These are phyloP conservation scores for Diversispora eburnea DNA, from an alignment of 192 early-diverging fungal species.

Conservation along the genomic window DNA sequence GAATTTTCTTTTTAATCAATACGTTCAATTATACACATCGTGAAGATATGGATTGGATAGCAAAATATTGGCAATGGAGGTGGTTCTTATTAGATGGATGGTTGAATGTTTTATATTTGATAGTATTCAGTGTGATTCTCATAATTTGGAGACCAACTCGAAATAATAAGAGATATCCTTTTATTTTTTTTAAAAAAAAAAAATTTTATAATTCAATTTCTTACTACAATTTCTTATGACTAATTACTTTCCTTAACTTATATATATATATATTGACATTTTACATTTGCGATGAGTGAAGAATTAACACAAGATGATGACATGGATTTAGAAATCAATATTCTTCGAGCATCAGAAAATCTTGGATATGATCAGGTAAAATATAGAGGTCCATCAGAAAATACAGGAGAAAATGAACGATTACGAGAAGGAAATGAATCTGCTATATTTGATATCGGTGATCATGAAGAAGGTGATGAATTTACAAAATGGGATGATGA, in stretches of 20 bases:
- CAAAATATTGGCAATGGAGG: slow-evolving; percentile 74
- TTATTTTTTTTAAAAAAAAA: background rate
- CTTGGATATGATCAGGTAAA: slow-evolving; percentile 50
- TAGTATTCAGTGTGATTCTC: slow-evolving; percentile 73
- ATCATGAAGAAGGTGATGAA: slow-evolving; percentile 48
- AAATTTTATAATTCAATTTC: background rate
- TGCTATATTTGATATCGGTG: slow-evolving; percentile 60
- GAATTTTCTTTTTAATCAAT: slow-evolving; percentile 81
- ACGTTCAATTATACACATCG: slow-evolving; percentile 70
- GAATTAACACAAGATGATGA: slow-evolving; percentile 49
- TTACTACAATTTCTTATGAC: background rate
- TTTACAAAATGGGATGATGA: slow-evolving; percentile 31
- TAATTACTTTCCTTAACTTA: background rate
- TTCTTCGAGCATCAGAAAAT: slow-evolving; percentile 42
- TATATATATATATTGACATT: no score
- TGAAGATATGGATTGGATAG: slow-evolving; percentile 60
- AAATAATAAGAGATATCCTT: slow-evolving; percentile 65
- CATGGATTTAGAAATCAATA: slow-evolving; percentile 63
- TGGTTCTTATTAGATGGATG: slow-evolving; percentile 94
- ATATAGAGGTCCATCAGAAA: slow-evolving; percentile 32
- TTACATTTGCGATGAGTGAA: slow-evolving; percentile 24
- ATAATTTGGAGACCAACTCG: slow-evolving; percentile 90
- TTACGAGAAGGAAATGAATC: slow-evolving; percentile 43
- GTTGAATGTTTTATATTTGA: slow-evolving; percentile 85
- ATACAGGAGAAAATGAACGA: background rate